Evolutionary conservation across 768 basidiomycete species (phyloP), one percentile per base, ranked within the genome.

Genomic region (Suillus luteus): DNA sequence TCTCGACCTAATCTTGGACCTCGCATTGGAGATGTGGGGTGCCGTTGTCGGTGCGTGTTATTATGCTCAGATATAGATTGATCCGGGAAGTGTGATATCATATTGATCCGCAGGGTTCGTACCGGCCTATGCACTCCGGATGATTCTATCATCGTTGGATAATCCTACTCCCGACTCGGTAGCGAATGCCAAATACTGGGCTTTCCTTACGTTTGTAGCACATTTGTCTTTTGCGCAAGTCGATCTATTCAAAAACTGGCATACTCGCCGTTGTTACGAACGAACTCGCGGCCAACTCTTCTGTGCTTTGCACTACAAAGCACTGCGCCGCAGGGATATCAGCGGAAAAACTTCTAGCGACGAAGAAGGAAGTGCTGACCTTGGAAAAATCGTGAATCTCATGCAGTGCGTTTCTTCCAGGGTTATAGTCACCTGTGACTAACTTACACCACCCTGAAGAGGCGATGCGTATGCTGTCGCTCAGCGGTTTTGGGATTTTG

Each of bases 401-500:
- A 91, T 91, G 88, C 87, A 88, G 88, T 89, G 64, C 57, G 83
- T 78, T 46, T 59, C 63, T 59, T 15, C 31, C 55, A 48, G 15
- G 31, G 55, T 11, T 24, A 24, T 48, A 3, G 58, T 64, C 46
- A 64, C 51, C 51, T 31, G 27, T 52, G 17, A 59, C 10, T 55
- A 69, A 22, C 65, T 52, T 3, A 60, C 33, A 48, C 65, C 31
- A 27, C 22, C 51, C 49, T 19, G 24, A 70, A 91, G 89, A 73
- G 87, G 87, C 22, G 89, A 91, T 70, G 79, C 87, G 0, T 91
- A 90, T 68, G 83, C 87, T 22, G 86, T 91, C 17, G 80, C 89
- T 2, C 85, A 89, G 66, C 80, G 89, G 5, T 90, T 90, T 71
- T 91, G 89, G 89, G 85, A 88, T 44, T 87, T 89, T 72, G 84